Base-by-base conservation (phyloP, 148 eudicot species). In the Silene latifolia region DNA sequence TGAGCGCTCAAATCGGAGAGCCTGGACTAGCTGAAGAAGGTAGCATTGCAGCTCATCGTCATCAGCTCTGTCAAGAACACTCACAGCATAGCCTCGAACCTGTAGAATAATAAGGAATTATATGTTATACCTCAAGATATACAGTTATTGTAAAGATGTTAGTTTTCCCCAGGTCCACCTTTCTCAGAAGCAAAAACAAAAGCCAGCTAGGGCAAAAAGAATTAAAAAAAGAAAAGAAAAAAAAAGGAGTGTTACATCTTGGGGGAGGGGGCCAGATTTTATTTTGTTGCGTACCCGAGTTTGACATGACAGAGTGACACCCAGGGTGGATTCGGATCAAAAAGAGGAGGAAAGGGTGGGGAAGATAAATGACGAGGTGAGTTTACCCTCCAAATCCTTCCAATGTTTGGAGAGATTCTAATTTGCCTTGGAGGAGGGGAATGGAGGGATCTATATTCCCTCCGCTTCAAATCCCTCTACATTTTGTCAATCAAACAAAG, bases 21-120 rank as follows among this genome's bases (percentile, higher is more conserved):
- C 98, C 81, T 95, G 98, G 76, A 95, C 98, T 84, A 95, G 85
- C 81, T 95, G 98, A 80, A 95, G 97, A 71, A 95, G 89, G 80
- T 95, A 95, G 79, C 98, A 95, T 48, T 95, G 97, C 23, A 95
- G 90, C 87, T 95, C 98, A 79, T 95, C 98, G 80, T 95, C 98
- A 80, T 89, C 97, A 78, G 98, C 98, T 85, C 96, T 89, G 82
- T 89, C 93, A 83, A 95, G 92, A 71, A 95, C 96, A 82, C 88
- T 84, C 64, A 95, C 97, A 82, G 98, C 98, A 81, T 95, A 92
- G 56, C 91, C 97, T 83, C 98, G 97, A 77, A 95, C 98, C 98
- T 95, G 88, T 80, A 63, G 29, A 18, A 74, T 5, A 74, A 32
- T 64, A 81, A 71, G 21, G 57, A 61, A 75, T 27, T 56, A n/a